Evolutionary conservation across 192 early-diverging fungal species (phyloP), one percentile per base, ranked within the genome.

Genomic region (Backusella tuberculispora): DNA sequence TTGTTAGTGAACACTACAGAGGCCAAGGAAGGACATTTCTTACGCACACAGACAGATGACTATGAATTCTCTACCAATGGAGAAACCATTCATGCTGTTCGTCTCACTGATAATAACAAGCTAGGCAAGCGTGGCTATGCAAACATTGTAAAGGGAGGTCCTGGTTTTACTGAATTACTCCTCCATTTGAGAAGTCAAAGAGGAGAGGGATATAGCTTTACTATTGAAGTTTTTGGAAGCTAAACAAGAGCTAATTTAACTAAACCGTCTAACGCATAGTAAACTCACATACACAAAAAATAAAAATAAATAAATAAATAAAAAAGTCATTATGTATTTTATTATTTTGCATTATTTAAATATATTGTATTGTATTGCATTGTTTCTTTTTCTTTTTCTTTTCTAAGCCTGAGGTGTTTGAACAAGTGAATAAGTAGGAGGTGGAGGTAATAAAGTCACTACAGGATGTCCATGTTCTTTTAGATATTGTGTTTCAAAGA

Each of bases 391-490:
- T 34, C 2, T 0, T 34, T 34, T 34, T 34, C 2, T 34, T 34
- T 34, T 34, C 29, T 34, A 34, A 34, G 29, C 1, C 29, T 34
- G 29, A 60, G 12, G 26, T 26, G 53, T 1, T 60, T 12, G 21
- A 60, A 60, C 12, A 10, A 19, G 53, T 60, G 53, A 60, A 60
- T 73, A 73, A 13, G 37, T 73, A 24, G 71, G 71, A 29, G 71
- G 71, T 29, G 71, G 71, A 9, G 71, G 71, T 42, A 73, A 63
- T 26, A 73, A 48, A 9, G 71, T 73, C 38, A 73, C 71, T 17
- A 73, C 42, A 15, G 71, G 71, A 63, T 73, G 71, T 8, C 19
- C 10, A 17, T 73, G 71, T 41, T 73, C 71, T 21, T 73, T 73
- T 6, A 17, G 50, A 21, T 73, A 63, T 40, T 63, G 34, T 19